Base-by-base conservation (phyloP, 2,329 filamentous ascomycete genomes). In the Scedosporium apiospermum region DNA sequence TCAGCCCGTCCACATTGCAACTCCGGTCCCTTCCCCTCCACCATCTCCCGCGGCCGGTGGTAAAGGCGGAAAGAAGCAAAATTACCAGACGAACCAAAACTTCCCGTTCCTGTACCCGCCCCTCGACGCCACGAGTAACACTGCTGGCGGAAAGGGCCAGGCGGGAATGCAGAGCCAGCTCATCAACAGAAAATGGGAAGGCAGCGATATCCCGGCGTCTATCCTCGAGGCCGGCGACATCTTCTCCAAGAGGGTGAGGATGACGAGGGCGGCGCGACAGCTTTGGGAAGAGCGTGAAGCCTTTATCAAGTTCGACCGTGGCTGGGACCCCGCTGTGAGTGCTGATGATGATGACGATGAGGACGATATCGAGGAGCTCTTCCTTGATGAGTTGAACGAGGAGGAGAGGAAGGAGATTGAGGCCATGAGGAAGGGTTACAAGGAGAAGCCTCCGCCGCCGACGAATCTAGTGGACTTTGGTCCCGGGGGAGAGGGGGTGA, bases 31-130 rank as follows among this genome's bases (percentile, higher is more conserved):
- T 1, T 99, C 95, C 0, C 95, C 95, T 26, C 95, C 95, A 0
- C 95, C 95, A 1, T 97, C 93, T 1, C 95, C 95, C 0, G 82
- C 80, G 9, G 88, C 88, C 41, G 93, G 92, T 27, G 92, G 92
- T 0, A 99, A 98, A 73, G 91, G 90, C 61, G 93, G 89, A 0
- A 99, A 99, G 80, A 99, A 99, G 72, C 95, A 99, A 71, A 99
- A 98, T 68, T 99, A 99, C 70, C 95, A 99, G 73, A 99, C 95
- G 0, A 99, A 99, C 71, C 95, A 99, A 69, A 95, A 97, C 71
- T 98, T 99, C 67, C 95, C 95, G 0, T 98, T 99, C 71, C 87
- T 99, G 77, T 99, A 99, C 68, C 95, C 95, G 1, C 95, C 95
- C 1, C 78, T 97, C 18, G 93, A 97, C 74, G 88, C 88, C 65